Conservation (phyloP, 2,329 filamentous ascomycete genomes). For the Fusarium sacchari region DNA sequence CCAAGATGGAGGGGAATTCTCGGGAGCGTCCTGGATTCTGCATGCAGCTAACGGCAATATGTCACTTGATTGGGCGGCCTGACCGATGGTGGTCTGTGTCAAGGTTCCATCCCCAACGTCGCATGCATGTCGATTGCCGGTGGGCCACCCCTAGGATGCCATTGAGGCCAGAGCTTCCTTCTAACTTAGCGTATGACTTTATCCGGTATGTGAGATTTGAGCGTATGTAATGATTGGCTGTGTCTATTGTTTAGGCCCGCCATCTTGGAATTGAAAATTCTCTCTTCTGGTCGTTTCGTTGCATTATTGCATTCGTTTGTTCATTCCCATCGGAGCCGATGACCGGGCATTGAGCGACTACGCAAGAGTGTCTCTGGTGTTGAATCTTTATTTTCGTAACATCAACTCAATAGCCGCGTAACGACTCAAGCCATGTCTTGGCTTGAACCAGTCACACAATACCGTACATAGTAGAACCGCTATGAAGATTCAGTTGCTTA, state of each 20-base stretch:
- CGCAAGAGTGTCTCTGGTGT: background rate
- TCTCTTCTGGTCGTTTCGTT: slow-evolving; percentile 11
- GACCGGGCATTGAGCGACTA: slow-evolving; percentile 28
- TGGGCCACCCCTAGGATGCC: slow-evolving; percentile 17
- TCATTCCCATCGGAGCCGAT: slow-evolving; percentile 39
- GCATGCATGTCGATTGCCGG: slow-evolving; percentile 35
- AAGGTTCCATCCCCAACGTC: background rate
- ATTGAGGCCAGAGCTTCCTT: slow-evolving; percentile 14
- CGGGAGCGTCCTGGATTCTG: slow-evolving; percentile 36
- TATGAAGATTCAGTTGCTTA: background rate
- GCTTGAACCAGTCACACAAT: slow-evolving; percentile 6
- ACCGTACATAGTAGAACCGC: background rate
- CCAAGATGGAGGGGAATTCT: slow-evolving; percentile 6
- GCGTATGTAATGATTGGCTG: slow-evolving; percentile 33
- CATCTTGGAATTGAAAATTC: slow-evolving; percentile 40
- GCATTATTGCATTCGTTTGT: slow-evolving; percentile 15
- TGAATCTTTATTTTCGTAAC: slow-evolving; percentile 32
- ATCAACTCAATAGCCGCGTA: slow-evolving; percentile 24
- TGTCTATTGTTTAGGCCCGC: slow-evolving; percentile 14
- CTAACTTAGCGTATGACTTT: slow-evolving; percentile 33
- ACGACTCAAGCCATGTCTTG: slow-evolving; percentile 19
- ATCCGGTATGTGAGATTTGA: slow-evolving; percentile 18
- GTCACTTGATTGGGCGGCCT: slow-evolving; percentile 36
- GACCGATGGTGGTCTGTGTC: slow-evolving; percentile 26
- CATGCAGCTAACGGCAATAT: slow-evolving; percentile 31